Evolutionary conservation across 495 filamentous ascomycete genomes (phyloP).

Genomic region (Endocarpon pusillum): DNA sequence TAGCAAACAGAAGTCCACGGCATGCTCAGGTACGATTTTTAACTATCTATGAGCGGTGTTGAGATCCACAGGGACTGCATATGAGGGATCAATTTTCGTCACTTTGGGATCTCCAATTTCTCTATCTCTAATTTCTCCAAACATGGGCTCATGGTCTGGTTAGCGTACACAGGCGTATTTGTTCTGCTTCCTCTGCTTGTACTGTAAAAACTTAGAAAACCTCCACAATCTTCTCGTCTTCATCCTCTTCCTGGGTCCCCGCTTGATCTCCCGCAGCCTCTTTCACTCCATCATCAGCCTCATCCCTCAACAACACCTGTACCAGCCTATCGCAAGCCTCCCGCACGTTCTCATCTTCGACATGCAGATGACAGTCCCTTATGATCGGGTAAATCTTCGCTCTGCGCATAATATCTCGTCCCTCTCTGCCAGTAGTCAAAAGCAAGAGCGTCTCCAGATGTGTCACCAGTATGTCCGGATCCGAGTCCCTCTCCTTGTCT

Average conservation of each 20-base stretch:
- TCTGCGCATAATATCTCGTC: slow-evolving; percentile 51
- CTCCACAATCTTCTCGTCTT: slow-evolving; percentile 25
- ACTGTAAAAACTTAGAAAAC: slow-evolving; percentile 19
- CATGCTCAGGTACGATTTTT: no score
- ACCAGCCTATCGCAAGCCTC: slow-evolving; percentile 82
- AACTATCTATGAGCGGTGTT: no score
- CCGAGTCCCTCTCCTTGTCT: slow-evolving; percentile 68
- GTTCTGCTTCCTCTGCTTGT: no score
- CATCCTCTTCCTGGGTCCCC: slow-evolving; percentile 12
- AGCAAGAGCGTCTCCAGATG: slow-evolving; percentile 79
- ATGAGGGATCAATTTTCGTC: no score
- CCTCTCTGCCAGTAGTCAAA: slow-evolving; percentile 60
- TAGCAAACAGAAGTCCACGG: no score
- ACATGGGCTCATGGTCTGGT: no score
- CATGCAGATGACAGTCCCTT: slow-evolving; percentile 63
- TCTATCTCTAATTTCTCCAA: no score
- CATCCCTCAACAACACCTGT: slow-evolving; percentile 81
- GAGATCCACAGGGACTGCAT: no score
- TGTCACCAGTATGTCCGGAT: slow-evolving; percentile 56
- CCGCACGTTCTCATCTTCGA: slow-evolving; percentile 63
- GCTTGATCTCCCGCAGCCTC: slow-evolving; percentile 5
- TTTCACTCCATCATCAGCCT: slow-evolving; percentile 20
- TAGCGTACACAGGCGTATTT: no score
- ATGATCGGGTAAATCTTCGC: slow-evolving; percentile 81
- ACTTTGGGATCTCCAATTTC: no score